phyloP scores from a whole-genome alignment of 306 rosid species.

The Medicago lupulina region DNA sequence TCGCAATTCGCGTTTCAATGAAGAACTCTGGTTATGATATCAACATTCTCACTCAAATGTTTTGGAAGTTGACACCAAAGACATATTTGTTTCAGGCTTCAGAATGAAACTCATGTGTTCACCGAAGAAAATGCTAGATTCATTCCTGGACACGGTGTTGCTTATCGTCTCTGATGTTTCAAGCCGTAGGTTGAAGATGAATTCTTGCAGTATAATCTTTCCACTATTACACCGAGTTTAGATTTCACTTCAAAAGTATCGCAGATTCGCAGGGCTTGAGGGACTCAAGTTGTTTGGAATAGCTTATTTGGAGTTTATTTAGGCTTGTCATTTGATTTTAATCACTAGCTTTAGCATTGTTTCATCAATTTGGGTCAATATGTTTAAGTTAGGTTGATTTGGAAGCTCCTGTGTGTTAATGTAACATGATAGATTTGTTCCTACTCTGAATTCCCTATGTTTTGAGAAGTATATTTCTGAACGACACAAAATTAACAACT shows the following conservation, averaged over 20 bases:
- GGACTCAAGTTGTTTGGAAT: background rate
- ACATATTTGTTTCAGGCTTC: slow-evolving; percentile 52
- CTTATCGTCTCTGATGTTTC: slow-evolving; percentile 41
- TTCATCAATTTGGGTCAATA: too few relatives aligned
- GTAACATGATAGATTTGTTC: too few relatives aligned
- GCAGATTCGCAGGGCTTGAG: background rate
- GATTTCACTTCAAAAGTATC: slow-evolving; percentile 1
- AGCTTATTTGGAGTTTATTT: too few relatives aligned
- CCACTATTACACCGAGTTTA: background rate
- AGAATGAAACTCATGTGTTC: slow-evolving; percentile 85
- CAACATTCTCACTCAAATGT: background rate
- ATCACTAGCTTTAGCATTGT: too few relatives aligned
- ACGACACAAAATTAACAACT: background rate
- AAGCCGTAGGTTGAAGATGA: background rate
- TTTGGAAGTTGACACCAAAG: background rate
- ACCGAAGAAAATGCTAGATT: slow-evolving; percentile 88
- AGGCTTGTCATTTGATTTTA: background rate
- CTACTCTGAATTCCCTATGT: too few relatives aligned
- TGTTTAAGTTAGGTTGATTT: too few relatives aligned
- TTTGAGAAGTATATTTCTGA: too few relatives aligned
- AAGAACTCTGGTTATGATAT: background rate
- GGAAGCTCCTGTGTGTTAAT: too few relatives aligned
- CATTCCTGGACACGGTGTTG: slow-evolving; percentile 88
- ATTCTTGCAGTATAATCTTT: background rate
- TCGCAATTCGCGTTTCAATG: background rate